Evolutionary conservation across 768 basidiomycete species (phyloP).

Genomic region (Auricularia sp.): DNA sequence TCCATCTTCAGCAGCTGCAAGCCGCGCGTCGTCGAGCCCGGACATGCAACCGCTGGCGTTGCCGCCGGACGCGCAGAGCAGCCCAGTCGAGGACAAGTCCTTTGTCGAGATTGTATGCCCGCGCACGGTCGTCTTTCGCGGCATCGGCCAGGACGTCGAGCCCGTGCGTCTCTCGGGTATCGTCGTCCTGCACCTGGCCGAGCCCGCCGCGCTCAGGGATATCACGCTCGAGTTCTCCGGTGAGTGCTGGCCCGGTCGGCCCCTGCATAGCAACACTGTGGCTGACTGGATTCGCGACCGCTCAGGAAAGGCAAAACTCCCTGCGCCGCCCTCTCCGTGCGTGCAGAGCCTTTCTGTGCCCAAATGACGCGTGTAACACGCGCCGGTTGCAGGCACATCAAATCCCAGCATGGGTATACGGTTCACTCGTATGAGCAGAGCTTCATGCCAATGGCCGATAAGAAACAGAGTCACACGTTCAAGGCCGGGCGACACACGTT

Average conservation of each 20-base stretch:
- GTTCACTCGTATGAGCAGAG: constrained; percentile 85
- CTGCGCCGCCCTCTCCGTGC: background rate
- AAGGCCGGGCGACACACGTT: constrained; percentile 93
- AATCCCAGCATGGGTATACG: constrained; percentile 27
- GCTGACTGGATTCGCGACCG: background rate
- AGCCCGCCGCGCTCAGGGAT: constrained; percentile 77
- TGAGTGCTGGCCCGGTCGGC: constrained; percentile 27
- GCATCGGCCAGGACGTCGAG: constrained; percentile 75
- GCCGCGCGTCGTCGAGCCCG: background rate
- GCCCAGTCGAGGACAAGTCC: constrained; percentile 20
- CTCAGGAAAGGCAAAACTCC: background rate
- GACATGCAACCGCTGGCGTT: background rate
- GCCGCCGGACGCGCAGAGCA: background rate
- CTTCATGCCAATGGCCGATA: constrained; percentile 71
- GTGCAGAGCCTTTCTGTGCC: background rate
- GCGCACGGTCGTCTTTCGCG: constrained; percentile 61
- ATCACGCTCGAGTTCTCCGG: constrained; percentile 78
- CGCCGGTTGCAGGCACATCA: background rate
- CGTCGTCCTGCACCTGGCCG: constrained; percentile 67
- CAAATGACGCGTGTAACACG: background rate
- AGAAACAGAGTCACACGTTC: constrained; percentile 71
- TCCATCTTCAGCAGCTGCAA: background rate
- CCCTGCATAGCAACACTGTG: background rate
- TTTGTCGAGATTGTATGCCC: constrained; percentile 65
- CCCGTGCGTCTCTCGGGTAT: constrained; percentile 73